phyloP scores from a whole-genome alignment of 2,329 filamentous ascomycete species.

The Pyrenophora tritici-repentis region DNA sequence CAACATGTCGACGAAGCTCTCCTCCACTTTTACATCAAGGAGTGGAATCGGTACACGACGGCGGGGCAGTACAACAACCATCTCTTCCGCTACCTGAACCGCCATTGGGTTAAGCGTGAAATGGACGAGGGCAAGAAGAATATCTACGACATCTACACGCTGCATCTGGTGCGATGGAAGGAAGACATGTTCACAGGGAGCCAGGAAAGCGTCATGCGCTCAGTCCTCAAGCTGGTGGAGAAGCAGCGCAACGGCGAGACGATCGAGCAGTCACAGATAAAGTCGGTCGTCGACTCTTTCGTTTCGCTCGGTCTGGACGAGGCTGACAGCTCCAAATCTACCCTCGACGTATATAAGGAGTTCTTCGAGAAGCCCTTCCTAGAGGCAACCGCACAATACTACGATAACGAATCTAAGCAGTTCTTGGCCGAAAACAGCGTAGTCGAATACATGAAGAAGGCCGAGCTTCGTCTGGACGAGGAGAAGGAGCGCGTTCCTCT shows the following conservation, averaged over 20 bases:
- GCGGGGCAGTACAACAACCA: constrained; percentile 98
- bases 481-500: constrained; percentile 92
- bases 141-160: constrained; percentile 95
- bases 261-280: constrained; percentile 95
- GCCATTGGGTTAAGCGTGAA: constrained; percentile 98
- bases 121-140: constrained; percentile 99
- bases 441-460: constrained; percentile 99
- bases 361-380: constrained; percentile 95
- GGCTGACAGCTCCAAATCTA: constrained; percentile 88
- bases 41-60: constrained; percentile 95
- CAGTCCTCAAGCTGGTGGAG: constrained; percentile 92
- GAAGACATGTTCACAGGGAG: constrained; percentile 85
- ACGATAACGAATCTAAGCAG: constrained; percentile 87
- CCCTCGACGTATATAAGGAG: constrained; percentile 88
- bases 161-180: constrained; percentile 95
- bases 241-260: constrained; percentile 97
- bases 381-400: constrained; percentile 80
- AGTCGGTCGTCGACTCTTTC: constrained; percentile 94
- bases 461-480: constrained; percentile 83
- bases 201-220: constrained; percentile 87
- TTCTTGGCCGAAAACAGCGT: constrained; percentile 97
- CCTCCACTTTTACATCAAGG: constrained; percentile 89
- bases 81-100: constrained; percentile 92
- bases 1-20: constrained; percentile 87
- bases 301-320: constrained; percentile 93